Base-by-base conservation (phyloP, 2,329 filamentous ascomycete genomes). In the Fusarium secorum region DNA sequence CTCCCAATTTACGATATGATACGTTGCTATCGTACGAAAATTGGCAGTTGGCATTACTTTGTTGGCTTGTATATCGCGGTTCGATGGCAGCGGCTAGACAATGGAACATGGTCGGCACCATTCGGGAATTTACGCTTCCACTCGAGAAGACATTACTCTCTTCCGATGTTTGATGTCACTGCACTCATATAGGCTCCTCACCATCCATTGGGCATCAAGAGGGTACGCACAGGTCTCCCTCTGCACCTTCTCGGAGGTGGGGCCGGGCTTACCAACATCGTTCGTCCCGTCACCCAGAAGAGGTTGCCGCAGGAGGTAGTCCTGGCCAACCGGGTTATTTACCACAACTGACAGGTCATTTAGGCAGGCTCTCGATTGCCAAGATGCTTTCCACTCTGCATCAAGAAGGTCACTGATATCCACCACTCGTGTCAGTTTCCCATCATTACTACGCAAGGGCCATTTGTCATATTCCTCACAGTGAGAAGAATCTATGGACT, bases 151-250 rank as follows among this genome's bases (percentile, higher is more conserved):
- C 4, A 18, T 9, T 13, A 18, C 17, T 44, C 17, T 44, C 17
- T 9, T 18, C 11, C 8, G 2, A 5, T 7, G 2, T 24, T 44
- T 18, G 22, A 4, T 26, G 2, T 26, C 41, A 20, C 17, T 44
- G 11, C 7, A 26, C 17, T 13, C 4, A 15, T 7, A 15, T 10
- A 5, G 3, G 5, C 8, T 22, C 8, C 3, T 1, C 6, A 0
- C 38, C 38, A 22, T 15, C 2, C 7, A 20, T 44, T 18, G 17
- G 22, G 22, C 22, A 26, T 18, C 1, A 26, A 24, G 4, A 8
- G 4, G n/a, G 4, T 5, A 24, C 22, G 22, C 41, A 44, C 17
- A 26, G 41, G 17, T 2, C 41, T 20, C 22, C 2, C 17, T 18
- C 22, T 13, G 17, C 41, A 44, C 11, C 41, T 14, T 22, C 13